Evolutionary conservation across 1,284 basidiomycete genomes (phyloP).

Genomic region (Irpex lacteus): DNA sequence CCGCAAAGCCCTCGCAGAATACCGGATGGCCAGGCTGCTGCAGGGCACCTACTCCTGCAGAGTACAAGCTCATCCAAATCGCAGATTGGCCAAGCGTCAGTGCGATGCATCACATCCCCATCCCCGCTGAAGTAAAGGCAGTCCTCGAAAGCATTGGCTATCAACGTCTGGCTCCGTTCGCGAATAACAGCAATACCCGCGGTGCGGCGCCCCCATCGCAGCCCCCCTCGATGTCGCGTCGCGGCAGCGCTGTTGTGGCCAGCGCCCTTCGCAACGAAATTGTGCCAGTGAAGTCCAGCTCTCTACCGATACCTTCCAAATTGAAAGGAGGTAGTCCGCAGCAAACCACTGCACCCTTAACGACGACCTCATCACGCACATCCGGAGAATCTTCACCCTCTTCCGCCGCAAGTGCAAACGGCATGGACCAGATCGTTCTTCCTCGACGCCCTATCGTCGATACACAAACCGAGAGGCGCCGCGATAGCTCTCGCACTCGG

Average conservation of each 20-base stretch:
- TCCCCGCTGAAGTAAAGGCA: constrained; percentile 66
- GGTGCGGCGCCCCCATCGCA: constrained; percentile 21
- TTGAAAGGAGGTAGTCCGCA: constrained; percentile 46
- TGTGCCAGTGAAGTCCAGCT: constrained; percentile 25
- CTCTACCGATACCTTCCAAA: constrained; percentile 36
- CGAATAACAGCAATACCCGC: neutral
- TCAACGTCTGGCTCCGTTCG: neutral
- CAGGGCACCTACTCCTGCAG: constrained; percentile 57
- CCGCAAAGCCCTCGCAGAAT: constrained; percentile 54
- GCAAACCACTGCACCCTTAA: constrained; percentile 35
- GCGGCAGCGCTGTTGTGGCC: constrained; percentile 40
- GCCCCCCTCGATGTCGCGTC: constrained; percentile 44
- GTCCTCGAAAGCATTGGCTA: constrained; percentile 52
- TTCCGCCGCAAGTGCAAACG: constrained; percentile 27
- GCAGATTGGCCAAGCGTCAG: constrained; percentile 81
- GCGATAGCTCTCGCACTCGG: constrained; percentile 30
- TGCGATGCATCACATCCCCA: constrained; percentile 64
- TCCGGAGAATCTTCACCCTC: constrained; percentile 32
- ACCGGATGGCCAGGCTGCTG: constrained; percentile 84
- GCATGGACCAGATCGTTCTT: constrained; percentile 40
- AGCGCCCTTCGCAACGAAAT: constrained; percentile 24
- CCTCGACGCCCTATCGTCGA: constrained; percentile 46
- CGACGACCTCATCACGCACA: constrained; percentile 36
- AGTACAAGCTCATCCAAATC: constrained; percentile 58
- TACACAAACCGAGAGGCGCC: constrained; percentile 46